Conservation (phyloP, 2,329 filamentous ascomycete genomes). For the Cladosporium sp. region DNA sequence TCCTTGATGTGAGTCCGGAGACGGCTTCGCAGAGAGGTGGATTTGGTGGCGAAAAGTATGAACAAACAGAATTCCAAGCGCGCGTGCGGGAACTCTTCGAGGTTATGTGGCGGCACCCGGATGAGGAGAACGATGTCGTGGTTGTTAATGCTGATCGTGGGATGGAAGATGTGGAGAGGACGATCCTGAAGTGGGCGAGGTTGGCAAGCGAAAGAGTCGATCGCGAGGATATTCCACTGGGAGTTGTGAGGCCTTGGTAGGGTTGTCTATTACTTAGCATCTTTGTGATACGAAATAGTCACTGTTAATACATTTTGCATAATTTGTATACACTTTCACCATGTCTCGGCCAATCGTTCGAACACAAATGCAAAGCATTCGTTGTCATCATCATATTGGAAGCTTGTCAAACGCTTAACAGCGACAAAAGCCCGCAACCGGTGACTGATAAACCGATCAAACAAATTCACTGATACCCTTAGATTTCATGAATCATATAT, state of each 20-base stretch:
- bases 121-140: conserved; percentile 50
- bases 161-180: conserved; percentile 48
- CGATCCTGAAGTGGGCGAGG: conserved; percentile 24
- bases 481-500: too few species aligned
- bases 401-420: too few species aligned
- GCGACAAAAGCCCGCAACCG: too few species aligned
- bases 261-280: background rate
- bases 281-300: background rate
- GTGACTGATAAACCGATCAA: too few species aligned
- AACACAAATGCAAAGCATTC: too few species aligned
- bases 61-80: conserved; percentile 76
- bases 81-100: conserved; percentile 72
- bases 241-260: conserved; percentile 11
- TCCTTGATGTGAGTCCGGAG: conserved; percentile 74
- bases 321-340: too few species aligned
- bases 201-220: conserved; percentile 13
- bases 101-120: conserved; percentile 40
- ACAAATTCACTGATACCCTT: too few species aligned
- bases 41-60: conserved; percentile 85
- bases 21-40: conserved; percentile 74
- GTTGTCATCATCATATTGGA: too few species aligned
- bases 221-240: conserved; percentile 12
- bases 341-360: too few species aligned
- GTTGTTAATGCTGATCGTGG: conserved; percentile 52
- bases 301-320: too few species aligned